Evolutionary conservation across 441 rosid species (phyloP).

Genomic region (Gossypium trilobum): DNA sequence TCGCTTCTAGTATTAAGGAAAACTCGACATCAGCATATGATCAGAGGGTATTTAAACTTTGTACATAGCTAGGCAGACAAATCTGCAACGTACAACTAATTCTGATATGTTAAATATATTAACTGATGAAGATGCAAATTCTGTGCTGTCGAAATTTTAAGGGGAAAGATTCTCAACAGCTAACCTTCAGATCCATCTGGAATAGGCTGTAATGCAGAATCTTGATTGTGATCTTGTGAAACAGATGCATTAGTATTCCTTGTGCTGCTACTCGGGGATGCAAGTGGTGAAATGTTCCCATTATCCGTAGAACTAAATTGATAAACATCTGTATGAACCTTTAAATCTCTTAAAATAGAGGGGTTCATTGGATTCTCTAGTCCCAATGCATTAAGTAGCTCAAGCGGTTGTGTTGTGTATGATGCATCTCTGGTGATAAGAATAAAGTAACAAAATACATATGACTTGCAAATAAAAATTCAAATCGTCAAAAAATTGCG

Average conservation of each 20-base stretch:
- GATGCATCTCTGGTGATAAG: slow-evolving; percentile 75
- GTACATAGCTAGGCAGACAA: background rate
- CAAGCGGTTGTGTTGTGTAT: slow-evolving; percentile 96
- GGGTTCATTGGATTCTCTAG: slow-evolving; percentile 45
- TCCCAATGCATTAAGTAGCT: slow-evolving; percentile 78
- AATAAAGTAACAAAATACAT: slow-evolving; percentile 8
- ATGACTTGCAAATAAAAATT: slow-evolving; percentile 14
- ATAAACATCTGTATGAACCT: slow-evolving; percentile 26
- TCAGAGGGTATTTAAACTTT: background rate
- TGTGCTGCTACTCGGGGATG: slow-evolving; percentile 31
- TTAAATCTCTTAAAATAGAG: slow-evolving; percentile 24
- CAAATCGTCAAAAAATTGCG: background rate
- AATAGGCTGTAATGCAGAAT: slow-evolving; percentile 18
- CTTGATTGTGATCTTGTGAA: slow-evolving; percentile 12
- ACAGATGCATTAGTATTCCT: slow-evolving; percentile 10
- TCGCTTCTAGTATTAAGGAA: background rate
- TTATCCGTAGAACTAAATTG: slow-evolving; percentile 33
- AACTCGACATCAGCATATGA: background rate
- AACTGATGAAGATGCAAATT: background rate
- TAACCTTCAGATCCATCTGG: slow-evolving; percentile 68
- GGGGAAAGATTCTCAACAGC: slow-evolving; percentile 1
- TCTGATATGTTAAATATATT: background rate
- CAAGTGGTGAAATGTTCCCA: slow-evolving; percentile 33
- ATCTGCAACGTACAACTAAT: background rate
- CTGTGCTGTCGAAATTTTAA: slow-evolving; percentile 7